Evolutionary conservation across 169 alveolate species (phyloP).

Genomic region (Eimeria zaria): DNA sequence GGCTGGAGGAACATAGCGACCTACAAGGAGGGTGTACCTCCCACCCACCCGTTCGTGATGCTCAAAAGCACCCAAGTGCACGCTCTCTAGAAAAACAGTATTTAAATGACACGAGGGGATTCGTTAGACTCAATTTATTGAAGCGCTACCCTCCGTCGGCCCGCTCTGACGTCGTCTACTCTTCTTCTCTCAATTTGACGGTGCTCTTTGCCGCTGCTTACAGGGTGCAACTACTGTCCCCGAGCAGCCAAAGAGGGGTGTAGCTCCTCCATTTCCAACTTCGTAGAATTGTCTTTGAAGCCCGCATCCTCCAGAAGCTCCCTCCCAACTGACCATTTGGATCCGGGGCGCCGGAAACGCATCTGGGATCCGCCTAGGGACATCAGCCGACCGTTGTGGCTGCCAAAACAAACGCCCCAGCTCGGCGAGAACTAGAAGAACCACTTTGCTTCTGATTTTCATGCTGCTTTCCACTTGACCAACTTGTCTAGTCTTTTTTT

Average conservation of each 20-base stretch:
- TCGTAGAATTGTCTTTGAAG: slow-evolving; percentile 65
- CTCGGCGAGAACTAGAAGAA: slow-evolving; percentile 28
- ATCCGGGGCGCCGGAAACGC: slow-evolving; percentile 69
- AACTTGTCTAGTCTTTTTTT: slow-evolving; percentile 28
- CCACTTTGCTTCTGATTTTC: background rate
- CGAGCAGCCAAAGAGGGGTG: slow-evolving; percentile 27
- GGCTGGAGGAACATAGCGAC: slow-evolving; percentile 61
- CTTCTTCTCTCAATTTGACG: slow-evolving; percentile 63
- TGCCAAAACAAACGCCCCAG: slow-evolving; percentile 36
- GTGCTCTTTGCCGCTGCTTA: slow-evolving; percentile 79
- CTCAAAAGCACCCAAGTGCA: slow-evolving; percentile 68
- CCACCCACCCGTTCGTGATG: slow-evolving; percentile 76
- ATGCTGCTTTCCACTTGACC: slow-evolving; percentile 31
- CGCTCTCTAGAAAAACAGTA: slow-evolving; percentile 27
- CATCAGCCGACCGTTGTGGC: slow-evolving; percentile 45
- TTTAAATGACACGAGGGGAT: slow-evolving; percentile 76
- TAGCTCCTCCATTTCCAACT: slow-evolving; percentile 42
- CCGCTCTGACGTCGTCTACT: slow-evolving; percentile 59
- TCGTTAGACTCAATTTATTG: slow-evolving; percentile 53
- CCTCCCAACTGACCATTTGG: slow-evolving; percentile 60
- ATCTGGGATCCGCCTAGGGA: slow-evolving; percentile 60
- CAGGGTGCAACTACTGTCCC: slow-evolving; percentile 79
- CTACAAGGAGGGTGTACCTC: slow-evolving; percentile 80
- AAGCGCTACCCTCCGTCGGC: slow-evolving; percentile 58
- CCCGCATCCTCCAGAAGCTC: background rate